phyloP scores from a whole-genome alignment of 2,329 filamentous ascomycete species.

The Xylogone sp. region DNA sequence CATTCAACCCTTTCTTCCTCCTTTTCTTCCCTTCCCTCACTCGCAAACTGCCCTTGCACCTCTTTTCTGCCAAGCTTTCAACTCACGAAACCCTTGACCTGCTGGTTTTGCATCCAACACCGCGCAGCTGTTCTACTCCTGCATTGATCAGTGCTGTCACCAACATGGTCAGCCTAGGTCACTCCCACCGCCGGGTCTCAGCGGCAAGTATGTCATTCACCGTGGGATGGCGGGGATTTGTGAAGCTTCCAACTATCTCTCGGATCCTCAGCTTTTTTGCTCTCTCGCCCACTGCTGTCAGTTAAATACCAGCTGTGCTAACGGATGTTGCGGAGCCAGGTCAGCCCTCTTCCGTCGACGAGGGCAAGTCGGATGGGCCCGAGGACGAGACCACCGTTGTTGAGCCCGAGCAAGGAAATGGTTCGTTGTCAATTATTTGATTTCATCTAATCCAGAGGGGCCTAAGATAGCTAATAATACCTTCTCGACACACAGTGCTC shows the following conservation, averaged over 20 bases:
- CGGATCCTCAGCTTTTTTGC: not conserved
- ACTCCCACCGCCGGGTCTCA: slow-evolving; percentile 42
- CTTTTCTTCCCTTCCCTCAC: not conserved
- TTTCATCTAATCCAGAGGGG: too few relatives aligned
- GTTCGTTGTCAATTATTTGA: slow-evolving; percentile 44
- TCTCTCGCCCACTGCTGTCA: not conserved
- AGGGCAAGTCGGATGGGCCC: slow-evolving; percentile 32
- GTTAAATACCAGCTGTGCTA: not conserved
- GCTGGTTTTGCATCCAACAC: too few relatives aligned
- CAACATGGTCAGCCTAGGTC: slow-evolving; percentile 35
- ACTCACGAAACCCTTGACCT: too few relatives aligned
- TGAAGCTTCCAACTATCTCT: not conserved
- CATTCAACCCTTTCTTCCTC: too few relatives aligned
- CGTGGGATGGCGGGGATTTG: not conserved
- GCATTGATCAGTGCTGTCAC: not conserved
- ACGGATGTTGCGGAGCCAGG: slow-evolving; percentile 27
- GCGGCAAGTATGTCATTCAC: slow-evolving; percentile 32
- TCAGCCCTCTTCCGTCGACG: slow-evolving; percentile 33
- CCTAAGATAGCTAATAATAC: not conserved
- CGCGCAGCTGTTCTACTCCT: not conserved
- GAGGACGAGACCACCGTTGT: slow-evolving; percentile 78
- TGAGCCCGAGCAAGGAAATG: slow-evolving; percentile 91
- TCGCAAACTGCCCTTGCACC: not conserved
- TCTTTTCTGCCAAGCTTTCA: too few relatives aligned
- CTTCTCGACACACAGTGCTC: slow-evolving; percentile 61